Percentiles rank a stretch among this genome's conserved stretches.
phyloP scores from a whole-genome alignment of 345 rosid genomes.

The Lepidium aucheri region DNA sequence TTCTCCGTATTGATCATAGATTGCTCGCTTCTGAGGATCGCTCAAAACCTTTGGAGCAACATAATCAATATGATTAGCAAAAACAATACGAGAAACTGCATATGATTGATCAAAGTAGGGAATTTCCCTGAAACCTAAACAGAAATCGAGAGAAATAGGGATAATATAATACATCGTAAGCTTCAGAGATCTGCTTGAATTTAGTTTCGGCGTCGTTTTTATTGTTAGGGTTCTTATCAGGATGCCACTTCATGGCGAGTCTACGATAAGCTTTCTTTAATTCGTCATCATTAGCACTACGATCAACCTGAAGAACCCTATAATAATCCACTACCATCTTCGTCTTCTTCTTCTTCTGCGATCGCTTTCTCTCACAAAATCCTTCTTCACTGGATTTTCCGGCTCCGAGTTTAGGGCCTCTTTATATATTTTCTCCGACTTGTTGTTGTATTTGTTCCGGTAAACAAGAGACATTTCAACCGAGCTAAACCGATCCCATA shows the following conservation, averaged over 20 bases:
- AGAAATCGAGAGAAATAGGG: not conserved
- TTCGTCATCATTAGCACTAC: slow-evolving; percentile 61
- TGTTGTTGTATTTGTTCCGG: not conserved
- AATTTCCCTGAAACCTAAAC: not conserved
- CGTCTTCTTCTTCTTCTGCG: not conserved
- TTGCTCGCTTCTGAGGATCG: slow-evolving; percentile 71
- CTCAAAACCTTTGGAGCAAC: slow-evolving; percentile 49
- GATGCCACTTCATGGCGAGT: slow-evolving; percentile 95
- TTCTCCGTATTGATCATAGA: slow-evolving; percentile 80
- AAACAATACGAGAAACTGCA: not conserved
- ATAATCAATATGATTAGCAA: not conserved
- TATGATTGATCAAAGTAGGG: not conserved
- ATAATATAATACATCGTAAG: slow-evolving; percentile 46
- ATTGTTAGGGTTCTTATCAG: slow-evolving; percentile 81
- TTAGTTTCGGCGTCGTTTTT: slow-evolving; percentile 77
- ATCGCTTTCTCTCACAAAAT: not conserved
- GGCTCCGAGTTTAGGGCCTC: not conserved
- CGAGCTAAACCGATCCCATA: not conserved
- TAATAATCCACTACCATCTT: slow-evolving; percentile 46
- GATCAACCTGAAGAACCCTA: slow-evolving; percentile 54
- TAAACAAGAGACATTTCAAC: not conserved
- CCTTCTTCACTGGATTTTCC: not conserved
- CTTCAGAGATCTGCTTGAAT: slow-evolving; percentile 85
- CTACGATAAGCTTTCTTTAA: slow-evolving; percentile 79
- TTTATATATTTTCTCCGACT: not conserved